These are phyloP conservation scores for Globisporangium orthogonon DNA, from an alignment of 352 stramenopile genomes.

Conservation along the genomic window DNA sequence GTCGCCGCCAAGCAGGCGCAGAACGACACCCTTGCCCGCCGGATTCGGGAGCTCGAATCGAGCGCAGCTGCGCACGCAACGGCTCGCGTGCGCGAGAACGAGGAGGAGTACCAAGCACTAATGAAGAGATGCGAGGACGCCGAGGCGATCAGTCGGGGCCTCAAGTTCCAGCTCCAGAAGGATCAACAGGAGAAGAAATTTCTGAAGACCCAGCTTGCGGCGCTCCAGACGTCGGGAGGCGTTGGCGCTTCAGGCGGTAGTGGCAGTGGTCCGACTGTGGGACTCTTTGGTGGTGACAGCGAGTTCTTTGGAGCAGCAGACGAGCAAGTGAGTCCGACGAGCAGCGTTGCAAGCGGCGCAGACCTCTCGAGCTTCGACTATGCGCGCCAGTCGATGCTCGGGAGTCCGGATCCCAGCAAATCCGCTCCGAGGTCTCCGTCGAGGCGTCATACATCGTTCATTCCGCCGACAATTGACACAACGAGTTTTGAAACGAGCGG, in stretches of 20 bases:
- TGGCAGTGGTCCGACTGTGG: not conserved
- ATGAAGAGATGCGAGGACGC: slow-evolving; percentile 55
- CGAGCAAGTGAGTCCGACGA: slow-evolving; percentile 23
- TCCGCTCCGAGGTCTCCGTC: slow-evolving; percentile 5
- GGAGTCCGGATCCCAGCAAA: slow-evolving; percentile 11
- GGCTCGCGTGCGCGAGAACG: slow-evolving; percentile 31
- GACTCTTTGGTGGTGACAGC: slow-evolving; percentile 18
- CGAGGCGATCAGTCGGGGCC: slow-evolving; percentile 54
- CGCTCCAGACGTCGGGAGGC: slow-evolving; percentile 16
- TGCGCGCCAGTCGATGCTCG: slow-evolving; percentile 11
- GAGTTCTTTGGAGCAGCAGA: slow-evolving; percentile 3
- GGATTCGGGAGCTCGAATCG: slow-evolving; percentile 26
- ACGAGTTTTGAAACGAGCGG: not conserved
- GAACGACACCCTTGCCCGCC: slow-evolving; percentile 19
- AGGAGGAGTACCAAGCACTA: slow-evolving; percentile 41
- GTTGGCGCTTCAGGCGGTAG: not conserved
- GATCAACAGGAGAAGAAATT: slow-evolving; percentile 76
- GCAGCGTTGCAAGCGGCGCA: slow-evolving; percentile 30
- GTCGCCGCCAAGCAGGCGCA: slow-evolving; percentile 20
- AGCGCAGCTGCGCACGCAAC: slow-evolving; percentile 13
- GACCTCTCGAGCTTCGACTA: slow-evolving; percentile 70
- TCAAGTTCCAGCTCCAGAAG: slow-evolving; percentile 71
- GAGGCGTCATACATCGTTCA: not conserved
- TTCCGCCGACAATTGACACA: slow-evolving; percentile 3
- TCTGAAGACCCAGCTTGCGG: slow-evolving; percentile 50